Percentiles rank a stretch among this genome's conserved stretches.
Evolutionary conservation across 2,329 filamentous ascomycete species (phyloP).

Genomic region (Chaetomium strumarium): DNA sequence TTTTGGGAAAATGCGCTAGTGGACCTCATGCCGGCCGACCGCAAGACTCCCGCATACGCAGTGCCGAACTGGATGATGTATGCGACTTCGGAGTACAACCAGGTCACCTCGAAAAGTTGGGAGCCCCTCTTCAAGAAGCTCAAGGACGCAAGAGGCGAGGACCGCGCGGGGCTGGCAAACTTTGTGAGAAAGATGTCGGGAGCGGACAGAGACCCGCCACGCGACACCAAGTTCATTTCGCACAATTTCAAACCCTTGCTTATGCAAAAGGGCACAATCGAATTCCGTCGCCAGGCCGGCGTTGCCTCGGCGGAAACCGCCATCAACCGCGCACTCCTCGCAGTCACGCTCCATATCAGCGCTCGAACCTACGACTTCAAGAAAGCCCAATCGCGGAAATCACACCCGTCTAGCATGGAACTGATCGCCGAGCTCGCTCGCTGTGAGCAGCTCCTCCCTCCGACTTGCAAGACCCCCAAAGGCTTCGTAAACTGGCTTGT

Average conservation of each 20-base stretch:
- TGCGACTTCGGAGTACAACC: not conserved
- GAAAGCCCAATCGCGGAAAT: not conserved
- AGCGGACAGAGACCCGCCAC: no score
- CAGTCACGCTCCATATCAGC: not conserved
- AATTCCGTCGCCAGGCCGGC: slow-evolving; percentile 1
- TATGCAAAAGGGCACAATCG: not conserved
- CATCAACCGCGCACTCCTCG: slow-evolving; percentile 1
- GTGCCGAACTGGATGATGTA: not conserved
- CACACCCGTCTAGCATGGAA: not conserved
- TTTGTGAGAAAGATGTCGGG: no score
- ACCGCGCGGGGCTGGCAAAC: no score
- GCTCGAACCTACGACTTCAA: not conserved
- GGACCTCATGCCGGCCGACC: not conserved
- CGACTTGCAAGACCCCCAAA: not conserved
- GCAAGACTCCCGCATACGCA: not conserved
- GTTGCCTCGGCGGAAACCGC: slow-evolving; percentile 1
- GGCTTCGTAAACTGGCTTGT: not conserved
- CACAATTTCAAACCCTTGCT: not conserved
- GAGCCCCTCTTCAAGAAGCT: not conserved
- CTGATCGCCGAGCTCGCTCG: not conserved
- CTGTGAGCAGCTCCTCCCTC: not conserved
- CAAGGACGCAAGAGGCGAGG: not conserved
- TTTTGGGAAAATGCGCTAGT: not conserved
- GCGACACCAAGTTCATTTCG: not conserved
- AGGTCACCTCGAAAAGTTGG: not conserved